Conservation (phyloP, 202 grass and related monocot species). For the Cymbopogon flexuosus region DNA sequence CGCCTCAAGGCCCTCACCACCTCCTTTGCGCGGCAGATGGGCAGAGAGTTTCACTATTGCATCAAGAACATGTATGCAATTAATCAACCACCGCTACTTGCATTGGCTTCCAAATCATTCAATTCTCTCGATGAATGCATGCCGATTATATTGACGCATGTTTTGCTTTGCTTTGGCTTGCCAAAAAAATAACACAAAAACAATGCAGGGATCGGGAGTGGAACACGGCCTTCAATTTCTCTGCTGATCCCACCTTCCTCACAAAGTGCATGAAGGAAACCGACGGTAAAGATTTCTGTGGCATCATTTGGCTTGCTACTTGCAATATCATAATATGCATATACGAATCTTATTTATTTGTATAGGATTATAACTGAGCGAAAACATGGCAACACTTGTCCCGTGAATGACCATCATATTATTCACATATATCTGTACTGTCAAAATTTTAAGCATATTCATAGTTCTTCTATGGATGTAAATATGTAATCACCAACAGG, state of each 20-base stretch:
- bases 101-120: not conserved
- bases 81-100: not conserved
- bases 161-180: not conserved
- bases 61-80: slow-evolving; percentile 53
- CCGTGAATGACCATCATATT: too few relatives aligned
- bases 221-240: slow-evolving; percentile 87
- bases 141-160: not conserved
- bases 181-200: not conserved
- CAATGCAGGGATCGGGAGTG: slow-evolving; percentile 59
- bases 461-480: not conserved
- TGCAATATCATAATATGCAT: not conserved
- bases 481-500: slow-evolving; percentile 31
- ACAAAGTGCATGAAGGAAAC: slow-evolving; percentile 53
- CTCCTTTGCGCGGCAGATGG: slow-evolving; percentile 45
- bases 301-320: too few relatives aligned
- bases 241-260: slow-evolving; percentile 52
- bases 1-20: slow-evolving; percentile 45
- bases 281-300: slow-evolving; percentile 36
- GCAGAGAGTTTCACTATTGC: slow-evolving; percentile 58
- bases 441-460: not conserved
- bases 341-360: too few relatives aligned
- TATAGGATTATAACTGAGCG: too few relatives aligned
- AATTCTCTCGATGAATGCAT: not conserved
- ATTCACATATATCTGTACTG: not conserved
- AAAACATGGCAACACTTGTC: too few relatives aligned